Evolutionary conservation across 441 rosid genomes (phyloP).

Genomic region (Aleurites moluccanus): DNA sequence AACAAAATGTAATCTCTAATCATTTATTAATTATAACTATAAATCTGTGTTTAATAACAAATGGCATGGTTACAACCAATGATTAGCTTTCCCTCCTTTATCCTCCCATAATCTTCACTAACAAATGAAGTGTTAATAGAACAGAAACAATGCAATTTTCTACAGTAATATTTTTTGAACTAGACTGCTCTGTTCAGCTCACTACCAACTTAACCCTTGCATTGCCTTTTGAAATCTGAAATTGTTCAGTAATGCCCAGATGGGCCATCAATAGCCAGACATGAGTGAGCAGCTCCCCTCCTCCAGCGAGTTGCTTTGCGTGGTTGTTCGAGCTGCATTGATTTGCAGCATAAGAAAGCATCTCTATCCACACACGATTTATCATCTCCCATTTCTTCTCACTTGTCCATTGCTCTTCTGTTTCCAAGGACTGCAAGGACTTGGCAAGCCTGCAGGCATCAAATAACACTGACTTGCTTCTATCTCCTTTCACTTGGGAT

Average conservation of each 20-base stretch:
- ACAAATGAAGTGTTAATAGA: no score
- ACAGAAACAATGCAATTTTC: no score
- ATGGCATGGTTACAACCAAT: no score
- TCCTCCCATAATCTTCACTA: no score
- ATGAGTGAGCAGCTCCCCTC: slow-evolving; percentile 44
- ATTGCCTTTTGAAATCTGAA: slow-evolving; percentile 18
- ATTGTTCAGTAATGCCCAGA: slow-evolving; percentile 21
- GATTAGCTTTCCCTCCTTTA: no score
- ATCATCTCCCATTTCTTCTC: slow-evolving; percentile 36
- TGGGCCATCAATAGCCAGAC: slow-evolving; percentile 45
- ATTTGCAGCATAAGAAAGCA: slow-evolving; percentile 34
- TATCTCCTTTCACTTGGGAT: slow-evolving; percentile 31
- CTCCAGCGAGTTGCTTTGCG: slow-evolving; percentile 35
- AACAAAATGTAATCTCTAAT: no score
- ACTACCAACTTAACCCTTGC: slow-evolving; percentile 4
- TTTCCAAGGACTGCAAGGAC: slow-evolving; percentile 7
- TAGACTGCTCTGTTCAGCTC: not conserved
- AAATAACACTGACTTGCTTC: slow-evolving; percentile 28
- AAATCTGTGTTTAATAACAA: no score
- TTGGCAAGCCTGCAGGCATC: slow-evolving; percentile 30
- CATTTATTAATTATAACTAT: no score
- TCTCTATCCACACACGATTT: slow-evolving; percentile 35
- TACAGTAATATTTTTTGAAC: no score
- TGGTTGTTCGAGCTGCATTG: slow-evolving; percentile 35
- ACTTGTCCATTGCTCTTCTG: slow-evolving; percentile 4